Evolutionary conservation across 768 basidiomycete species (phyloP), one percentile per base, ranked within the genome.

Genomic region (Exidia glandulosa): DNA sequence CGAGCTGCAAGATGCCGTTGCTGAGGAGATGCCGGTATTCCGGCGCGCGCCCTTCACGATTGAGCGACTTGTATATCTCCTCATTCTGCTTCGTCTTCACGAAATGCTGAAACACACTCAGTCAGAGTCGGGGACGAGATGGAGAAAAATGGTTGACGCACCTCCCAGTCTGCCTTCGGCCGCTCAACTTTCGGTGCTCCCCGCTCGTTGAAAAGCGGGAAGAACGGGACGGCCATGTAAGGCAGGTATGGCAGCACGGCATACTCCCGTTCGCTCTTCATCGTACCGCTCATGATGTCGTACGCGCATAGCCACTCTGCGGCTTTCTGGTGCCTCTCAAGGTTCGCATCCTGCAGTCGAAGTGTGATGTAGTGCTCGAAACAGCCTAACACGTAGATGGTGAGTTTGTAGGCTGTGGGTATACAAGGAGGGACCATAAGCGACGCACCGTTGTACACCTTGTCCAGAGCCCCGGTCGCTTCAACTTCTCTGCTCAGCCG

Each of bases 141-240:
- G 10, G 25, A 54, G 19, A 27, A 54, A 1, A 29, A 25, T 10
- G 9, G 7, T 27, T 23, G 27, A 62, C 84, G 64, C 68, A 90
- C 95, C 81, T 97, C 96, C 85, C 94, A 99, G 67, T 98, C 94
- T 2, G 81, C 80, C 65, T 90, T 88, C 57, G 88, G 90, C 65
- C 89, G 80, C 69, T 96, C 95, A 9, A 93, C 79, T 52, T 83
- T 81, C 57, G 79, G 80, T 32, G 82, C 85, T 2, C 84, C 81
- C 54, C 88, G 82, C 61, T 90, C 85, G 62, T 86, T 85, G 73
- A 98, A 93, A 33, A 96, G 77, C 0, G 86, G 83, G 67, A 90
- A 87, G 74, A 96, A 95, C 2, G 94, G 81, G 2, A 90, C 86
- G 23, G 98, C 79, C 10, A 83, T 77, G 72, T 92, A 98, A 0